phyloP scores from a whole-genome alignment of 2,329 filamentous ascomycete genomes.

The Exophiala alcalophila region DNA sequence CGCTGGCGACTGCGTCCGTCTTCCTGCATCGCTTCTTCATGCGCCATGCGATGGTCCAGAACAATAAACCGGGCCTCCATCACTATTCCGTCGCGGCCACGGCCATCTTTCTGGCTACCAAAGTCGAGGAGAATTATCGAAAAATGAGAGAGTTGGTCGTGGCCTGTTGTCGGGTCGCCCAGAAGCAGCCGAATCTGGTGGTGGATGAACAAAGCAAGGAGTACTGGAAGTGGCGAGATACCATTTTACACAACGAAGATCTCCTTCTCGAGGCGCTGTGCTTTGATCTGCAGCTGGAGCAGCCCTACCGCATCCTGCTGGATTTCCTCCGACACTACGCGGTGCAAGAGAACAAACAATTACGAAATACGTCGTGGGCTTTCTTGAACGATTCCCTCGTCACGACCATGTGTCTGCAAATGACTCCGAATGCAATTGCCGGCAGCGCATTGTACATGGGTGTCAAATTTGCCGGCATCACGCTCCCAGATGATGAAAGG shows the following conservation, averaged over 20 bases:
- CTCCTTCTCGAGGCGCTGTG: conserved; percentile 86
- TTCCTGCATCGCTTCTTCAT: conserved; percentile 98
- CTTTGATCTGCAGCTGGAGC: conserved; percentile 88
- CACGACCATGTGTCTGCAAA: conserved; percentile 78
- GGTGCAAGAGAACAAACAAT: conserved; percentile 72
- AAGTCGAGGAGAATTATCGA: conserved; percentile 93
- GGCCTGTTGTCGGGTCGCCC: conserved; percentile 87
- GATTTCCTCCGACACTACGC: conserved; percentile 72
- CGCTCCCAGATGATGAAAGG: conserved; percentile 69
- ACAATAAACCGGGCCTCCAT: conserved; percentile 68
- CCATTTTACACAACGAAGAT: conserved; percentile 88
- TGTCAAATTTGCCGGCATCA: conserved; percentile 68
- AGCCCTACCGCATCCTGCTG: conserved; percentile 81
- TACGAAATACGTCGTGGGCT: conserved; percentile 86
- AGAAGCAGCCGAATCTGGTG: conserved; percentile 85
- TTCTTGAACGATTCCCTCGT: conserved; percentile 89
- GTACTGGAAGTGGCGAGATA: conserved; percentile 97
- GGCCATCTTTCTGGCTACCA: conserved; percentile 88
- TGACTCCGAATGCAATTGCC: conserved; percentile 75
- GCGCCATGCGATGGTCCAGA: conserved; percentile 76
- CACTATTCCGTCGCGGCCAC: conserved; percentile 94
- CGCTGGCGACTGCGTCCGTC: conserved; percentile 84
- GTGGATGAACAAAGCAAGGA: conserved; percentile 98
- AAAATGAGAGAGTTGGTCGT: conserved; percentile 95
- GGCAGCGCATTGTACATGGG: conserved; percentile 84